A percentile compares a stretch with the other conserved stretches of the same genome.
Evolutionary conservation across 345 rosid species (phyloP).

Genomic region (Fremontodendron californicum): DNA sequence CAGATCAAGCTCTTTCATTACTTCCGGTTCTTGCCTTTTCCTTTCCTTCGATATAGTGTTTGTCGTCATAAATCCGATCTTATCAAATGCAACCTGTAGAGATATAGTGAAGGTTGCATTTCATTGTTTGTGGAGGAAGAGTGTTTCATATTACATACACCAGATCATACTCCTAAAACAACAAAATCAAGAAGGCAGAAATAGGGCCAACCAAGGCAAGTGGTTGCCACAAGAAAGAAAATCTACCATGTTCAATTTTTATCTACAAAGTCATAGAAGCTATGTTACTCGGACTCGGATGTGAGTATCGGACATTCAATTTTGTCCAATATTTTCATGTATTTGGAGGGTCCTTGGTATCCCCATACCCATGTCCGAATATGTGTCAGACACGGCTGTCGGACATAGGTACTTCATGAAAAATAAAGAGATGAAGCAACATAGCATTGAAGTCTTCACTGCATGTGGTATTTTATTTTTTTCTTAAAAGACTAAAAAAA

Average conservation of each 20-base stretch:
- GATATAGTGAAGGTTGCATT: background rate
- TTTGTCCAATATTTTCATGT: too few relatives aligned
- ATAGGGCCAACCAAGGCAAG: background rate
- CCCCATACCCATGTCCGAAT: too few relatives aligned
- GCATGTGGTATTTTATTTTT: background rate
- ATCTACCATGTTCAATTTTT: background rate
- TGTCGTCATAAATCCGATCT: slow-evolving; percentile 88
- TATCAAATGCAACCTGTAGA: slow-evolving; percentile 87
- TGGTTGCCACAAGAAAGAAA: background rate
- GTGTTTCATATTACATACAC: background rate
- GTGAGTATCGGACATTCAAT: too few relatives aligned
- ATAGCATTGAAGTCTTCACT: background rate
- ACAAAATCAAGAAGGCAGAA: background rate
- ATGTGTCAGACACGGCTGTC: too few relatives aligned
- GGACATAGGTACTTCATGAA: too few relatives aligned
- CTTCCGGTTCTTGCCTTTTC: slow-evolving; percentile 97
- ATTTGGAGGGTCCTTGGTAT: too few relatives aligned
- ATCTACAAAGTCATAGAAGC: background rate
- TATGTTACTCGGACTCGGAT: too few relatives aligned
- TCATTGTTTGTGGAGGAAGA: background rate
- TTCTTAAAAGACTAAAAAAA: background rate
- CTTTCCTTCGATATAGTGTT: slow-evolving; percentile 90
- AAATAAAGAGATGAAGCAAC: too few relatives aligned
- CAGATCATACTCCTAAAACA: background rate
- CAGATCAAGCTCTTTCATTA: slow-evolving; percentile 95